phyloP scores from a whole-genome alignment of 805 yeast species.

The Torulaspora franciscae region DNA sequence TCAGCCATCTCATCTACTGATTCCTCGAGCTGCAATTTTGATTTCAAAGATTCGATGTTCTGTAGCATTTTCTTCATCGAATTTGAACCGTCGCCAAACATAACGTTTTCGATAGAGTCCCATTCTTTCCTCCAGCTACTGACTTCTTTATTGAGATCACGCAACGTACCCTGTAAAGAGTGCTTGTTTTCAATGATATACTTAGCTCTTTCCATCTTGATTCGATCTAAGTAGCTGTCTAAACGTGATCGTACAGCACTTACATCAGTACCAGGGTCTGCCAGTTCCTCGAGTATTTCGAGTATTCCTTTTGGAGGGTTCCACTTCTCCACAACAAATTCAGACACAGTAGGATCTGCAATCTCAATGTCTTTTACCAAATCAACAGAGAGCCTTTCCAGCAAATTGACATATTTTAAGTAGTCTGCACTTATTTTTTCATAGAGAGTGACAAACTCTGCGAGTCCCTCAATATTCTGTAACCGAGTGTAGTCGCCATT shows the following conservation, averaged over 20 bases:
- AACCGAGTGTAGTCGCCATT: slow-evolving; percentile 4
- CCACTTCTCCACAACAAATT: slow-evolving; percentile 23
- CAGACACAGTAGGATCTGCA: slow-evolving; percentile 18
- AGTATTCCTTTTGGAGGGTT: slow-evolving; percentile 22
- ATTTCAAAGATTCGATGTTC: slow-evolving; percentile 23
- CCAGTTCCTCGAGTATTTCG: slow-evolving; percentile 21
- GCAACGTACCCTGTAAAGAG: slow-evolving; percentile 21
- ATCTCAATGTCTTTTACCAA: slow-evolving; percentile 27
- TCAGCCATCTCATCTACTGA: neutral
- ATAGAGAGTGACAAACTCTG: slow-evolving; percentile 18
- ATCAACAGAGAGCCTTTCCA: slow-evolving; percentile 29
- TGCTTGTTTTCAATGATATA: slow-evolving; percentile 31
- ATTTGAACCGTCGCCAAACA: slow-evolving; percentile 32
- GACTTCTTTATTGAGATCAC: slow-evolving; percentile 26
- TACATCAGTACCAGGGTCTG: slow-evolving; percentile 14
- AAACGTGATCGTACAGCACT: slow-evolving; percentile 15
- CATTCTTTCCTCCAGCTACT: slow-evolving; percentile 32
- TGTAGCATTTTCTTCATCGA: slow-evolving; percentile 31
- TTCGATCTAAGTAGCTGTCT: slow-evolving; percentile 24
- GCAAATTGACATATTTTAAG: slow-evolving; percentile 24
- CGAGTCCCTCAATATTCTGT: slow-evolving; percentile 9
- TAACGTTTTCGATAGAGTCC: slow-evolving; percentile 28
- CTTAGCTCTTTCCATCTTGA: slow-evolving; percentile 32
- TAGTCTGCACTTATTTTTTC: slow-evolving; percentile 21
- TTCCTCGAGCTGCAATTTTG: slow-evolving; percentile 10